A percentile compares a stretch with the other conserved stretches of the same genome.
Evolutionary conservation across 352 stramenopile genomes (phyloP).

Genomic region (Blastocystis sp.): DNA sequence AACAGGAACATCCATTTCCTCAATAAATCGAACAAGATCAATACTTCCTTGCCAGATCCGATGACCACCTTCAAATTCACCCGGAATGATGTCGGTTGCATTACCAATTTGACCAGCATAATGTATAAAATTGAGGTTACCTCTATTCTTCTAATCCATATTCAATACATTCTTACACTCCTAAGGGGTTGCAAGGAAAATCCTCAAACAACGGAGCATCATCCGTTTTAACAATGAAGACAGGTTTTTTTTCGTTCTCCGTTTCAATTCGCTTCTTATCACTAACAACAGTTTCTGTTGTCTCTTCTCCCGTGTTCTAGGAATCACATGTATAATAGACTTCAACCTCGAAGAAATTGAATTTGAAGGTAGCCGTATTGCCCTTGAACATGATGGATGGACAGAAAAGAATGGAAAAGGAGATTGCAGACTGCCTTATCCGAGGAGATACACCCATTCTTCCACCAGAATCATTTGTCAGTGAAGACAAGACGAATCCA

Average conservation of each 20-base stretch:
- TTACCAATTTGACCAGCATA: constrained; percentile 33
- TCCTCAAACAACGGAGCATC: constrained; percentile 36
- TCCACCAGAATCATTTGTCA: constrained; percentile 16
- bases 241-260: constrained; percentile 1
- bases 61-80: constrained; percentile 52
- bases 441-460: constrained; percentile 27
- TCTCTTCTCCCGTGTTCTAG: background rate
- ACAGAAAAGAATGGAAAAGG: constrained; percentile 8
- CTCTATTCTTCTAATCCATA: background rate
- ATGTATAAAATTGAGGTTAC: constrained; percentile 23
- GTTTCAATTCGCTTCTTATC: constrained; percentile 24
- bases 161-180: constrained; percentile 1
- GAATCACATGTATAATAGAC: background rate
- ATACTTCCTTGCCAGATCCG: constrained; percentile 45
- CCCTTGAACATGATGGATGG: constrained; percentile 11
- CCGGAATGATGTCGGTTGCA: constrained; percentile 44
- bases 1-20: background rate
- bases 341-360: constrained; percentile 47
- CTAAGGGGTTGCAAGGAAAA: constrained; percentile 36
- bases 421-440: constrained; percentile 23
- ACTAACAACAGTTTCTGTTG: constrained; percentile 8
- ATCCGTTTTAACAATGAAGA: constrained; percentile 4
- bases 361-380: constrained; percentile 44
- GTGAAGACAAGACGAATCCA: background rate
- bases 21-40: constrained; percentile 39